A percentile compares a stretch with the other conserved stretches of the same genome.
These are phyloP conservation scores for Carex cristatella DNA, from an alignment of 176 grass and related monocot species.

Conservation along the genomic window DNA sequence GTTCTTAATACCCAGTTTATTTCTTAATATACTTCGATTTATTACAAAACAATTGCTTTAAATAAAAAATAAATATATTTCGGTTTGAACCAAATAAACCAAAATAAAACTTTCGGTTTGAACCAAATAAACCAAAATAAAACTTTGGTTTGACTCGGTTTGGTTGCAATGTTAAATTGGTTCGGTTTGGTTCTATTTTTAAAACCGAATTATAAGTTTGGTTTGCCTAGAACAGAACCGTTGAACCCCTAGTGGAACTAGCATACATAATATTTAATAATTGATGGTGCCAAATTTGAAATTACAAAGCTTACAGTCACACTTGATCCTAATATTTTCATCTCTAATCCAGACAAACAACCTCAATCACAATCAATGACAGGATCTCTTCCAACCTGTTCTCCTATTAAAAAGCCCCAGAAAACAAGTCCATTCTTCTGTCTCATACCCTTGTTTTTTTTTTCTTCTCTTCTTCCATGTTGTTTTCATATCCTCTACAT, in stretches of 20 bases:
- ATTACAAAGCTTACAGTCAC: background rate
- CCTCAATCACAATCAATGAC: conserved; percentile 16
- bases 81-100: too few species aligned
- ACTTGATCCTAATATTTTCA: background rate
- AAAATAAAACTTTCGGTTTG: too few species aligned
- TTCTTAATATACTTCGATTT: too few species aligned
- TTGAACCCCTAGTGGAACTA: background rate
- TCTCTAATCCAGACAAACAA: conserved; percentile 4
- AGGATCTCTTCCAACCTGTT: background rate
- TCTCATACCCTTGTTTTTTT: background rate
- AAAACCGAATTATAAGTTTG: too few species aligned
- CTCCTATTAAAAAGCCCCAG: background rate
- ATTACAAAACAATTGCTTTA: too few species aligned
- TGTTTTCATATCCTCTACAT: background rate
- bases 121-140: too few species aligned
- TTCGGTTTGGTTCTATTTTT: too few species aligned
- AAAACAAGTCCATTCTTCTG: background rate
- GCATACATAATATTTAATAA: background rate
- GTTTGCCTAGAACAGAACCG: too few species aligned
- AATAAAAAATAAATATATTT: too few species aligned
- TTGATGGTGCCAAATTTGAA: background rate
- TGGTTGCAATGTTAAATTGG: too few species aligned
- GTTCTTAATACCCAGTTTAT: too few species aligned
- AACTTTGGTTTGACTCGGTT: too few species aligned
- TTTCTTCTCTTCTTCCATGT: background rate